Evolutionary conservation across 2,329 filamentous ascomycete species (phyloP).

Genomic region (Exserohilum rostratum): DNA sequence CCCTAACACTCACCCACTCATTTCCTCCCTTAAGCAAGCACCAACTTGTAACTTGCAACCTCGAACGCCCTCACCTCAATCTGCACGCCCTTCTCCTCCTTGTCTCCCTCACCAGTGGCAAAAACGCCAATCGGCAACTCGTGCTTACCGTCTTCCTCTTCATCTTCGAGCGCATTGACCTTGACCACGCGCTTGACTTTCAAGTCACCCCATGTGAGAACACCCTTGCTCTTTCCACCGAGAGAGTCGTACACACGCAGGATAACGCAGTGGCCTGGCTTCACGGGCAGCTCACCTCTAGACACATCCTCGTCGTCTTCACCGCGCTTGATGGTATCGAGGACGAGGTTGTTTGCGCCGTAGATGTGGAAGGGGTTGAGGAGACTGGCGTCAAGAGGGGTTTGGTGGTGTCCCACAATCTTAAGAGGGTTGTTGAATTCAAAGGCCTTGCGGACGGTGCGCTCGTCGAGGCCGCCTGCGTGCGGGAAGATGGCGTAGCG

Average conservation of each 20-base stretch:
- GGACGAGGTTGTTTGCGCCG: slow-evolving; percentile 69
- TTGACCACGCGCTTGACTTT: slow-evolving; percentile 78
- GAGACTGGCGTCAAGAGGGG: slow-evolving; percentile 24
- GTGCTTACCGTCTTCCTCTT: slow-evolving; percentile 76
- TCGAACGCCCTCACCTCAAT: slow-evolving; percentile 76
- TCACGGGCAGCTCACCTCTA: slow-evolving; percentile 60
- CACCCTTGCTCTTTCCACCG: slow-evolving; percentile 78
- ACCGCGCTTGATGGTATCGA: slow-evolving; percentile 91
- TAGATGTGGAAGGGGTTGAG: slow-evolving; percentile 69
- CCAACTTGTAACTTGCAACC: slow-evolving; percentile 77
- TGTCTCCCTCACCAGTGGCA: slow-evolving; percentile 57
- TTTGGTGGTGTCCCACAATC: slow-evolving; percentile 51
- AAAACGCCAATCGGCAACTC: slow-evolving; percentile 37
- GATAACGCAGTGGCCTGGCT: slow-evolving; percentile 79
- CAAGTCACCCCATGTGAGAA: slow-evolving; percentile 68
- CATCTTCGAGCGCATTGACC: slow-evolving; percentile 88
- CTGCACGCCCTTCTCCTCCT: slow-evolving; percentile 56
- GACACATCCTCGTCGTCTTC: slow-evolving; percentile 62
- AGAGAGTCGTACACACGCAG: slow-evolving; percentile 86
- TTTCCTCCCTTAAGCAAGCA: slow-evolving; percentile 15
- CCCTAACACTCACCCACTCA: too few relatives aligned
- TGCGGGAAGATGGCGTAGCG: slow-evolving; percentile 92
- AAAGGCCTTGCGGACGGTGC: slow-evolving; percentile 81
- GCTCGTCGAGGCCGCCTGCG: slow-evolving; percentile 69
- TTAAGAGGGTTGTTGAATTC: slow-evolving; percentile 87